Conservation (phyloP, 73 alveolate genomes). For the Effrenium voratum region DNA sequence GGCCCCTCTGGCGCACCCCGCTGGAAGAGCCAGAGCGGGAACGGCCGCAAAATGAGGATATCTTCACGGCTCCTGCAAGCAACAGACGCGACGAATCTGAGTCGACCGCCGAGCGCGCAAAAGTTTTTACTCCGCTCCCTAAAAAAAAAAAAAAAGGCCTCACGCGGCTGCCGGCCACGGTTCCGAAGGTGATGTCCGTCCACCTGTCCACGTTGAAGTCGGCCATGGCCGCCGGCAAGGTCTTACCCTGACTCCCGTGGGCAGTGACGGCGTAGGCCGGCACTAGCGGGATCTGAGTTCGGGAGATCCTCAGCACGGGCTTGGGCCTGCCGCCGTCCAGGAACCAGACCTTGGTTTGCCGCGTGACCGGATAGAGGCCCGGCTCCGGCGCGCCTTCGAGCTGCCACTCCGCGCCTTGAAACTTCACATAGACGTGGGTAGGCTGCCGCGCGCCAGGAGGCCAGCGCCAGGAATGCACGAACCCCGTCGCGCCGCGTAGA, state of each 20-base stretch:
- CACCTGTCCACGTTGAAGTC: no score
- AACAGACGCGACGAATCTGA: no score
- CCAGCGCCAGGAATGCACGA: slow-evolving; percentile 75
- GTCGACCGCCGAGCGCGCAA: no score
- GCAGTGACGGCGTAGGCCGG: slow-evolving; percentile 85
- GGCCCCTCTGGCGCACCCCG: slow-evolving; percentile 32
- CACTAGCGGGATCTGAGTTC: slow-evolving; percentile 30
- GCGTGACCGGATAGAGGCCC: slow-evolving; percentile 37
- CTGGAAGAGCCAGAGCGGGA: slow-evolving; percentile 29
- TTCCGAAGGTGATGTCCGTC: no score
- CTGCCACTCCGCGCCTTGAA: slow-evolving; percentile 3
- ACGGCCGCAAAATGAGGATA: background rate
- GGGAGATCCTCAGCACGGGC: slow-evolving; percentile 3
- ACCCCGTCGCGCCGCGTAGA: slow-evolving; percentile 33
- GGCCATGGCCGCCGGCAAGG: no score
- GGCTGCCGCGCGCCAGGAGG: slow-evolving; percentile 19
- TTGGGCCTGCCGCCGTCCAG: background rate
- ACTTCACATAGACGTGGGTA: background rate
- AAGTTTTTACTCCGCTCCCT: no score
- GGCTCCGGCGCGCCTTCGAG: slow-evolving; percentile 5
- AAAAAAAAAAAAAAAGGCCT: no score
- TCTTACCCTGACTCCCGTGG: slow-evolving; percentile 46
- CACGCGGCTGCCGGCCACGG: no score
- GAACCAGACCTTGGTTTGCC: background rate
- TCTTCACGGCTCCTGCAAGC: background rate